These are phyloP conservation scores for Daedaleopsis nitida DNA, from an alignment of 768 basidiomycete species.

Conservation along the genomic window DNA sequence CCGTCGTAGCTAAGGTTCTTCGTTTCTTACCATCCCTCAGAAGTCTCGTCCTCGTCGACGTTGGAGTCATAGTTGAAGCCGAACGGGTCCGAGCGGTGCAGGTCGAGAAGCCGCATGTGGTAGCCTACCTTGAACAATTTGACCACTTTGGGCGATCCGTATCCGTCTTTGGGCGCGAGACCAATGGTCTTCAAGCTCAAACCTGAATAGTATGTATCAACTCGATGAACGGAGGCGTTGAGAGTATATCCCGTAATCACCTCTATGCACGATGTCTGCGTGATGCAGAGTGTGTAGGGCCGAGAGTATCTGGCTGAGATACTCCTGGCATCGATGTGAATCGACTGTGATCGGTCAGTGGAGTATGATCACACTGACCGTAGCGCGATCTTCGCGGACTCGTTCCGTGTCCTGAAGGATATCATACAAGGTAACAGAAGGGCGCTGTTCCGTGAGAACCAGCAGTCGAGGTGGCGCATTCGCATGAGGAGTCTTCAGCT, in stretches of 20 bases:
- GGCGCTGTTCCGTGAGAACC: conserved; percentile 73
- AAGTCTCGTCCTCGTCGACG: conserved; percentile 32
- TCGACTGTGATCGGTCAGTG: not conserved
- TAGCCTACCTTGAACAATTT: conserved; percentile 78
- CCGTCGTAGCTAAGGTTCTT: not conserved
- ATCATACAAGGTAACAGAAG: conserved; percentile 66
- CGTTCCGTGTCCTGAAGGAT: conserved; percentile 75
- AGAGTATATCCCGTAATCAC: conserved; percentile 32
- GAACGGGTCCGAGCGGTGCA: conserved; percentile 86
- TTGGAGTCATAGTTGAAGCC: conserved; percentile 34
- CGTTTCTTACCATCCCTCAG: conserved; percentile 50
- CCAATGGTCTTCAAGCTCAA: conserved; percentile 63
- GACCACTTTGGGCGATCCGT: conserved; percentile 59
- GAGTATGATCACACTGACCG: conserved; percentile 42
- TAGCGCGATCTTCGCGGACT: conserved; percentile 72
- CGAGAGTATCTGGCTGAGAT: conserved; percentile 70
- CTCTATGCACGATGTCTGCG: conserved; percentile 68
- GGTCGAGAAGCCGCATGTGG: conserved; percentile 70
- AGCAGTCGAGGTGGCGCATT: conserved; percentile 54
- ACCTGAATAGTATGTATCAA: conserved; percentile 38
- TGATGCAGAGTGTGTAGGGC: conserved; percentile 71
- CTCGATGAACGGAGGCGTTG: not conserved
- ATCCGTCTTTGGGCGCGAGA: conserved; percentile 52
- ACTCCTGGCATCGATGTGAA: conserved; percentile 51
- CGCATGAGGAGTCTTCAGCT: conserved; percentile 53